Percentiles rank a stretch among this genome's conserved stretches.
phyloP scores from a whole-genome alignment of 1,284 basidiomycete species.

The Lignosus rhinocerotis region DNA sequence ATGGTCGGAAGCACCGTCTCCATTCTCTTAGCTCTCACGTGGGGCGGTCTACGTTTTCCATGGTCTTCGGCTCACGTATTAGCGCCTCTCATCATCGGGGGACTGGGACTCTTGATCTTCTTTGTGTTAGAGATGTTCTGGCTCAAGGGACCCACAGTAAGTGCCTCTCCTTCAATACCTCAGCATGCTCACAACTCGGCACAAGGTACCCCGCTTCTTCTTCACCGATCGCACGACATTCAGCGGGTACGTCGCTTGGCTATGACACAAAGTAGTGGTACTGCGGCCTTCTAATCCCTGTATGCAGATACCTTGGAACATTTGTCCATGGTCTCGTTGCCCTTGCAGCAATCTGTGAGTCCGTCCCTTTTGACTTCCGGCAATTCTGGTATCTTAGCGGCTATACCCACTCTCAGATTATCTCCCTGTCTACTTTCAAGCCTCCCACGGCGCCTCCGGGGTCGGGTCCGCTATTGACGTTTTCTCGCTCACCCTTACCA shows the following conservation, averaged over 20 bases:
- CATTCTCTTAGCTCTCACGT: slow-evolving; percentile 8
- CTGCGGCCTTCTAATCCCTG: neutral
- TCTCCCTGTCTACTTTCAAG: slow-evolving; percentile 47
- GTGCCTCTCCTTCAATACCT: neutral
- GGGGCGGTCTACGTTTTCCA: slow-evolving; percentile 21
- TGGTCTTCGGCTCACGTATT: slow-evolving; percentile 23
- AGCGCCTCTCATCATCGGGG: slow-evolving; percentile 23
- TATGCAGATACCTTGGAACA: slow-evolving; percentile 24
- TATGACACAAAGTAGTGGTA: too few species aligned
- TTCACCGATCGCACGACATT: slow-evolving; percentile 33
- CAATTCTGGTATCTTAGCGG: neutral
- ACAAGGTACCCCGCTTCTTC: slow-evolving; percentile 31
- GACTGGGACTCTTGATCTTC: slow-evolving; percentile 12
- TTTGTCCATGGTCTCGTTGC: slow-evolving; percentile 19
- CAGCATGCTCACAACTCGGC: neutral
- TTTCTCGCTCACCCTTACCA: slow-evolving; percentile 32
- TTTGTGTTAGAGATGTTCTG: slow-evolving; percentile 17
- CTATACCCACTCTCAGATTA: slow-evolving; percentile 7
- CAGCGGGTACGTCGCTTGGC: slow-evolving; percentile 26
- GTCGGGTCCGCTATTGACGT: slow-evolving; percentile 44
- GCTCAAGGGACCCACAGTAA: slow-evolving; percentile 13
- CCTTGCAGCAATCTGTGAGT: slow-evolving; percentile 9
- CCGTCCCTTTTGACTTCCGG: too few species aligned
- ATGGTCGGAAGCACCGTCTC: neutral
- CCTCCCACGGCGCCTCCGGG: slow-evolving; percentile 42